Conservation (phyloP, 805 yeast species). For the Metschnikowia vanudenii region DNA sequence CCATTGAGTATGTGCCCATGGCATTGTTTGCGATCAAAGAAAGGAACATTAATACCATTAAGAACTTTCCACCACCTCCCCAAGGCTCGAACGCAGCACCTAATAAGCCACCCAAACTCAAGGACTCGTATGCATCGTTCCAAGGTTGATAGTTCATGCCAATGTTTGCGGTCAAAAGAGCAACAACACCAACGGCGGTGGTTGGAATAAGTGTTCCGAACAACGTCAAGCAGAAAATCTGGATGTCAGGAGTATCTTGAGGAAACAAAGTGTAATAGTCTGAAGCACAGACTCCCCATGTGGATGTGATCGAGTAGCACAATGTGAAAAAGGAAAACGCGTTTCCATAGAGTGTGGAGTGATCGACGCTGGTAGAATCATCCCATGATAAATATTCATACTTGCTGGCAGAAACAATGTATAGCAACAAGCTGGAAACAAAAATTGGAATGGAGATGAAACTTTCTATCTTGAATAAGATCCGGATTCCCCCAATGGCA, state of each 20-base stretch:
- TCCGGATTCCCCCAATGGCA: conserved; percentile 76
- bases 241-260: conserved; percentile 56
- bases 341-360: conserved; percentile 55
- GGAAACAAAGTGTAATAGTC: conserved; percentile 85
- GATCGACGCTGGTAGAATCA: conserved; percentile 17
- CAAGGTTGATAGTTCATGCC: conserved; percentile 59
- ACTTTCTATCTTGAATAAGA: conserved; percentile 66
- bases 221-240: conserved; percentile 60
- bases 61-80: conserved; percentile 78
- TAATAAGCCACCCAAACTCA: conserved; percentile 77
- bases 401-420: conserved; percentile 56
- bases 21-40: conserved; percentile 81
- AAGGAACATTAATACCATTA: conserved; percentile 64
- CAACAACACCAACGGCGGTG: conserved; percentile 68
- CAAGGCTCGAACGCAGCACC: conserved; percentile 64
- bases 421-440: conserved; percentile 63
- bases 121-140: conserved; percentile 50
- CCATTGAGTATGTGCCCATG: conserved; percentile 77
- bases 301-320: conserved; percentile 73
- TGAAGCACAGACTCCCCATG: conserved; percentile 87
- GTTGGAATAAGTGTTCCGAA: conserved; percentile 70
- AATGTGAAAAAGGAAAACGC: conserved; percentile 71
- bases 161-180: conserved; percentile 64
- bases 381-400: conserved; percentile 33
- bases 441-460: conserved; percentile 67